A percentile compares a stretch with the other conserved stretches of the same genome.
These are phyloP conservation scores for Auxenochlorella pyrenoidosa DNA, from an alignment of 139 green algal species.

Conservation along the genomic window DNA sequence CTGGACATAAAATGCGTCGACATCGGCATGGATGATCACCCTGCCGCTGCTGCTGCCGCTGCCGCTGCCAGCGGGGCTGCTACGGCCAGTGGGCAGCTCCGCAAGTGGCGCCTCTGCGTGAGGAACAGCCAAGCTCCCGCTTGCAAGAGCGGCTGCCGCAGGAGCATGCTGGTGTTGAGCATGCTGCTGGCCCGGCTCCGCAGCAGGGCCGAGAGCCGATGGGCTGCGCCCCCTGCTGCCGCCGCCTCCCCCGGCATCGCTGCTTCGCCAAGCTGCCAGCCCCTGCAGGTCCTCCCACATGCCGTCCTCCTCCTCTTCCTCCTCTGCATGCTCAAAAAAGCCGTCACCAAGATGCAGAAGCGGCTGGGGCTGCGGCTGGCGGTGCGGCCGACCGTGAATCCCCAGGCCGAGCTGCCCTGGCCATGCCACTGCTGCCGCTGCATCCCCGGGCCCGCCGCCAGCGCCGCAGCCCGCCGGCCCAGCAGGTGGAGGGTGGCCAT, in stretches of 20 bases:
- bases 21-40: slow-evolving; percentile 42
- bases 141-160: background rate
- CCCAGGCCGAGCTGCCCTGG: background rate
- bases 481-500: background rate
- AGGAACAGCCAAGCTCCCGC: background rate
- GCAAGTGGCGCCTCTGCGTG: no score
- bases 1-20: slow-evolving; percentile 67
- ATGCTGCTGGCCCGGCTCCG: slow-evolving; percentile 14
- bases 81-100: background rate
- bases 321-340: background rate
- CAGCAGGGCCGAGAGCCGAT: background rate
- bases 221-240: background rate
- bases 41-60: background rate
- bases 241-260: background rate
- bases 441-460: no score
- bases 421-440: background rate
- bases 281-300: slow-evolving; percentile 14
- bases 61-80: background rate
- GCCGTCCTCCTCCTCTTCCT: background rate
- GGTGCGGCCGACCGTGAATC: background rate
- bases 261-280: slow-evolving; percentile 3
- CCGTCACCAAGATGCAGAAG: background rate
- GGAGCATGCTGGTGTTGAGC: background rate
- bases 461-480: no score
- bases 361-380: background rate